These are phyloP conservation scores for Cardamine chenopodiifolia DNA, from an alignment of 345 rosid species.

Conservation along the genomic window DNA sequence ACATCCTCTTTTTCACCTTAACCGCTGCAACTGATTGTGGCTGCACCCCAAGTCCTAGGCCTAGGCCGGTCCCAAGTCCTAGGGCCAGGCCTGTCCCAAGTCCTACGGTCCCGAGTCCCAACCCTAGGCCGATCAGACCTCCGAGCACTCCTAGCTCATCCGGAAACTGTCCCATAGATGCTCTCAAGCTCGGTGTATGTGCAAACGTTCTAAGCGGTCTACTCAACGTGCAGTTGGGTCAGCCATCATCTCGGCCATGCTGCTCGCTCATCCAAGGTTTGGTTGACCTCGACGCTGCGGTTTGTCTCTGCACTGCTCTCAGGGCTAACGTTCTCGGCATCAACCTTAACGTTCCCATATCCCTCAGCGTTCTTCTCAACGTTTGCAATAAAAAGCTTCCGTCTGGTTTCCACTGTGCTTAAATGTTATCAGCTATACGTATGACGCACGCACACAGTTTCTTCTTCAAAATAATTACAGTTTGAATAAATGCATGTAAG, in stretches of 20 bases:
- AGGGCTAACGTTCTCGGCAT: constrained; percentile 61
- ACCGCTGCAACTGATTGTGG: constrained; percentile 18
- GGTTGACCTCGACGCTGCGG: constrained; percentile 69
- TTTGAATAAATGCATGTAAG: constrained; percentile 33
- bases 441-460: background rate
- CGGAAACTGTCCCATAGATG: constrained; percentile 55
- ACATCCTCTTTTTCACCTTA: constrained; percentile 31
- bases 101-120: background rate
- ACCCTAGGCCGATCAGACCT: background rate
- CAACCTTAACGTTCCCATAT: constrained; percentile 59
- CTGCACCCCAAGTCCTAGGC: background rate
- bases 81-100: background rate
- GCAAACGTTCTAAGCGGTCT: constrained; percentile 48
- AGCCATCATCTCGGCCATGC: constrained; percentile 50
- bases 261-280: constrained; percentile 57
- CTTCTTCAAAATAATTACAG: background rate
- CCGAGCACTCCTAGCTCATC: constrained; percentile 41
- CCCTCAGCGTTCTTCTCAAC: constrained; percentile 65
- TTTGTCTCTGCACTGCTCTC: constrained; percentile 73
- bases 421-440: background rate
- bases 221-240: constrained; percentile 46
- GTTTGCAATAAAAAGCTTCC: constrained; percentile 57
- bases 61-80: background rate
- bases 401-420: constrained; percentile 49
- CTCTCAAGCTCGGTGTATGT: constrained; percentile 61